These are phyloP conservation scores for Panus rudis DNA, from an alignment of 768 basidiomycete genomes.

Conservation along the genomic window DNA sequence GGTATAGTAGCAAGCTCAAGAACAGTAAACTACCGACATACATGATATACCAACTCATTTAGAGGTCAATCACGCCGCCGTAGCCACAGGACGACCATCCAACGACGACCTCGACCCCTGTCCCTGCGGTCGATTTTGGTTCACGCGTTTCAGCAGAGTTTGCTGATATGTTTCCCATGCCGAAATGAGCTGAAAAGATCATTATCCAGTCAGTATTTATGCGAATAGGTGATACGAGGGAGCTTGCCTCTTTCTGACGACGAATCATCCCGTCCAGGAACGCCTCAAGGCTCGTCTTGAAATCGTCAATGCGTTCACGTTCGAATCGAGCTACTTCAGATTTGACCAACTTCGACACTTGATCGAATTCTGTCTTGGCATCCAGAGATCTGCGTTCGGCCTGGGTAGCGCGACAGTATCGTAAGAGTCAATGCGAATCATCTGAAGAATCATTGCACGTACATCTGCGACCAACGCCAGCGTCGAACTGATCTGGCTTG, in stretches of 20 bases:
- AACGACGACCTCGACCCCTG: too few species aligned
- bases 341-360: conserved; percentile 83
- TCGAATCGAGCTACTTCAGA: conserved; percentile 88
- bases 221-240: not conserved
- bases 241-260: conserved; percentile 52
- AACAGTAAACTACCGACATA: too few species aligned
- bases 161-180: conserved; percentile 83
- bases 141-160: conserved; percentile 44
- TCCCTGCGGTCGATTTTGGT: too few species aligned
- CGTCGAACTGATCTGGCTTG: conserved; percentile 68
- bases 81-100: too few species aligned
- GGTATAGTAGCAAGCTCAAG: too few species aligned
- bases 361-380: conserved; percentile 83
- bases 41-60: too few species aligned
- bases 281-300: conserved; percentile 74
- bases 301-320: conserved; percentile 88
- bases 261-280: conserved; percentile 85
- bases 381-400: conserved; percentile 81
- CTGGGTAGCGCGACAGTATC: conserved; percentile 29
- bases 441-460: not conserved
- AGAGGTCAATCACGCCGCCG: too few species aligned
- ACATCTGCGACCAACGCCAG: conserved; percentile 79
- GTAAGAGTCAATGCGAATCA: not conserved
- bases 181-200: conserved; percentile 49
- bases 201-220: not conserved